These are phyloP conservation scores for Syzygium jambos DNA, from an alignment of 345 rosid genomes.

Conservation along the genomic window DNA sequence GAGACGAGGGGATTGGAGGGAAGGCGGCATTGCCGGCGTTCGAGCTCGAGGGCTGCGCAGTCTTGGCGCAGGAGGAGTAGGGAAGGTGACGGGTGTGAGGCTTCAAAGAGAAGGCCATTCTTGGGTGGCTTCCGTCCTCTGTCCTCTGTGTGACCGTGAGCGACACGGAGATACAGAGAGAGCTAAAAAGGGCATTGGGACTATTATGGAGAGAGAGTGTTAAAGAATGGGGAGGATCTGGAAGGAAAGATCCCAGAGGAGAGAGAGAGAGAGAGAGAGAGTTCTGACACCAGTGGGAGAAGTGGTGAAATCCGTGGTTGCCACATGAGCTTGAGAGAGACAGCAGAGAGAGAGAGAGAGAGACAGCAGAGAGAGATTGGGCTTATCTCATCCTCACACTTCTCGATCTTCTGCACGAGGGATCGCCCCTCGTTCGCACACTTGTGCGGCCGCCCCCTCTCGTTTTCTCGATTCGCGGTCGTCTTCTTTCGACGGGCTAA, in stretches of 20 bases:
- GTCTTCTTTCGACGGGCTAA: not conserved
- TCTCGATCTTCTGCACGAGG: not conserved
- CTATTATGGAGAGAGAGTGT: not conserved
- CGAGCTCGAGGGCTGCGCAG: not conserved
- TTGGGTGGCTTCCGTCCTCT: not conserved
- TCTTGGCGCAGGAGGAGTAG: not conserved
- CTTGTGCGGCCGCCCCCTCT: not conserved
- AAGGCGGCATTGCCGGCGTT: not conserved
- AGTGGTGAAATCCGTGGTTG: not conserved
- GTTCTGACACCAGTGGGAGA: not conserved
- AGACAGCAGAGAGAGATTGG: not conserved
- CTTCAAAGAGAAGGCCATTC: not conserved
- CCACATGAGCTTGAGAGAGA: not conserved
- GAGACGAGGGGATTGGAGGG: slow-evolving; percentile 3
- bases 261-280: not conserved
- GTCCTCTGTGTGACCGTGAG: not conserved
- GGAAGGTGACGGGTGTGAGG: not conserved
- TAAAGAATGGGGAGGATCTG: not conserved
- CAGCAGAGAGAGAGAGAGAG: not conserved
- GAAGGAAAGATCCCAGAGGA: not conserved
- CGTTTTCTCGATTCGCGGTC: not conserved
- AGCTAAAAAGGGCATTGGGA: not conserved
- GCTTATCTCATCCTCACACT: not conserved
- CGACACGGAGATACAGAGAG: not conserved
- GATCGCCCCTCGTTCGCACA: not conserved